phyloP scores from a whole-genome alignment of 805 yeast species.

The Wilhelminamyces savonicus region DNA sequence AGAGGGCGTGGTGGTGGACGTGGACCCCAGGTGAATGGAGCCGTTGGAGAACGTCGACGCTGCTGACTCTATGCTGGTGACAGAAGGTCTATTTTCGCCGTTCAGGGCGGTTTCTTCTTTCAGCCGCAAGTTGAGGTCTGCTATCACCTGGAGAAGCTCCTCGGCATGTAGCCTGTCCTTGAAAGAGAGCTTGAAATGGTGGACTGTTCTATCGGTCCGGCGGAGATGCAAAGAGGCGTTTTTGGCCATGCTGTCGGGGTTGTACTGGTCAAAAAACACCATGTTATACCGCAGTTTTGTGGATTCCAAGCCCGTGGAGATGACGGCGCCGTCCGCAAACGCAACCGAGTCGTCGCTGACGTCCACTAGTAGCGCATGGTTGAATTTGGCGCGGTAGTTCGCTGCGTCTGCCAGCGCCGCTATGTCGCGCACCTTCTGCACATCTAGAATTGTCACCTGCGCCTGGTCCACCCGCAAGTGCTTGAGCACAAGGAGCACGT shows the following conservation, averaged over 20 bases:
- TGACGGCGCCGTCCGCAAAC: conserved; percentile 13
- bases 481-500: conserved; percentile 27
- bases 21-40: conserved; percentile 4
- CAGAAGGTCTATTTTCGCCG: conserved; percentile 3
- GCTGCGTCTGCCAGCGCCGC: conserved; percentile 3
- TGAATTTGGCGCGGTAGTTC: conserved; percentile 8
- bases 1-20: conserved; percentile 2
- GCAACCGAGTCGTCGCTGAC: conserved; percentile 8
- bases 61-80: conserved; percentile 6
- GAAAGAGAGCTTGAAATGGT: conserved; percentile 13
- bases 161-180: conserved; percentile 12
- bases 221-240: conserved; percentile 1
- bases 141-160: conserved; percentile 12
- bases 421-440: not conserved
- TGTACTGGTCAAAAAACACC: conserved; percentile 12
- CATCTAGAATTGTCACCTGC: not conserved
- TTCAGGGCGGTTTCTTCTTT: conserved; percentile 1
- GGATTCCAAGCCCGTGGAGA: conserved; percentile 22
- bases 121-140: conserved; percentile 4
- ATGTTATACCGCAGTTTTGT: conserved; percentile 19
- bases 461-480: conserved; percentile 11
- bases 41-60: conserved; percentile 3
- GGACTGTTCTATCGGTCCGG: conserved; percentile 11
- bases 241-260: conserved; percentile 6
- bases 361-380: conserved; percentile 17